Evolutionary conservation across 1,284 basidiomycete species (phyloP).

Genomic region (Tilletia walkeri): DNA sequence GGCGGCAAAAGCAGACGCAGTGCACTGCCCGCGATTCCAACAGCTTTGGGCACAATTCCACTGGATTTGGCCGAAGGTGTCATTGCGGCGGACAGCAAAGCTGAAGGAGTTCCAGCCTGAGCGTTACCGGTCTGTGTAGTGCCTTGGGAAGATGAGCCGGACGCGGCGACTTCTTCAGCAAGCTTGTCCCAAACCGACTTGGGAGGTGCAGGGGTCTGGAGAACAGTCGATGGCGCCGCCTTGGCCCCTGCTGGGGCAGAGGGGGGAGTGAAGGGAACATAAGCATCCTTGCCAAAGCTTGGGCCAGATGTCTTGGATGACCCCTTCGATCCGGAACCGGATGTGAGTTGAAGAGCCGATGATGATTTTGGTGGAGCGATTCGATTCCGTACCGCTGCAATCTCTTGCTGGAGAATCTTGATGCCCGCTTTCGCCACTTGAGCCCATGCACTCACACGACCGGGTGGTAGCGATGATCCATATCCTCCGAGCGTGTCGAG

Average conservation of each 20-base stretch:
- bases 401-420: background rate
- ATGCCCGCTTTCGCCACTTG: slow-evolving; percentile 3
- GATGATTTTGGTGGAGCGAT: background rate
- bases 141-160: background rate
- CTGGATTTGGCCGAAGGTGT: background rate
- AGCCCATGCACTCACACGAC: background rate
- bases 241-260: background rate
- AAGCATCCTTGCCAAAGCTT: slow-evolving; percentile 1
- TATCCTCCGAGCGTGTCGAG: slow-evolving; percentile 5
- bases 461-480: background rate
- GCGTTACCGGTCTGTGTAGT: too few species aligned
- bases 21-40: background rate
- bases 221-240: background rate
- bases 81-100: background rate
- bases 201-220: background rate
- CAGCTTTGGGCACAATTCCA: background rate
- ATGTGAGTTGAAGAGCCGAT: background rate
- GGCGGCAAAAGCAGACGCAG: background rate
- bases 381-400: background rate
- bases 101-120: background rate
- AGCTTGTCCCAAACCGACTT: slow-evolving; percentile 16
- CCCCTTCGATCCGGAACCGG: background rate
- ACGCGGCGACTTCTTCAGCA: slow-evolving; percentile 6
- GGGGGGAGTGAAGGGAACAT: slow-evolving; percentile 3
- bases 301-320: background rate